Evolutionary conservation across 2,329 filamentous ascomycete genomes (phyloP), one percentile per base, ranked within the genome.

Genomic region (Xylariales sp.): DNA sequence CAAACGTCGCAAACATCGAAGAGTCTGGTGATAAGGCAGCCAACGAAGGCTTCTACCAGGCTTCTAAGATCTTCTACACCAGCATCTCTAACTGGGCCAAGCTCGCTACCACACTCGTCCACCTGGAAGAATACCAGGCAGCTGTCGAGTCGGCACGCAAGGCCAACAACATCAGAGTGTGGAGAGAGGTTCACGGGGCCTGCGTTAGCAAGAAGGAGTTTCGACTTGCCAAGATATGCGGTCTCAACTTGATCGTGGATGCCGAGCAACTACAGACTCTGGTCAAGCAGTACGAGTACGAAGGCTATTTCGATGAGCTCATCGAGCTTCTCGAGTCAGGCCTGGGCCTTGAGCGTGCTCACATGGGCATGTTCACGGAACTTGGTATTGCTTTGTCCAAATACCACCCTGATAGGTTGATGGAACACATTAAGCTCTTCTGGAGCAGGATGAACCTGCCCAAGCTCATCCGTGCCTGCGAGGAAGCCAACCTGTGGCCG

Each of bases 11-110:
- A 40, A 90, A 98, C 62, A 78, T 97, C 40, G 93, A 98, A 62
- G 87, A 93, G 54, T 97, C 89, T 45, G 93, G 93, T 73, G 93
- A 98, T 76, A 96, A 96, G 74, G 91, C 93, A 16, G 97, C 95
- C 53, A 86, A 83, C 49, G 93, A 98, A 68, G 91, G 91, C 46
- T 83, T 88, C 59, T 91, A 93, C 59, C 86, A 97, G 73, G 93
- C 93, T 31, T 88, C 93, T 51, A 98, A 98, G 80, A 97, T 98
- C 59, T 98, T 97, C 78, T 98, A 83, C 72, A 88, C 82, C 42
- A 97, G 88, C 70, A 95, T 98, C 62, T 98, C 93, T 41, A 98
- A 98, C 78, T 98, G 93, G 93, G 91, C 91, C 42, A 98, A 98
- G 74, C 82, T 98, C 56, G 90, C 93, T 11, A 97, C 93, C 9